These are phyloP conservation scores for Rhizophlyctis rosea DNA, from an alignment of 192 early-diverging fungal species.

Conservation along the genomic window DNA sequence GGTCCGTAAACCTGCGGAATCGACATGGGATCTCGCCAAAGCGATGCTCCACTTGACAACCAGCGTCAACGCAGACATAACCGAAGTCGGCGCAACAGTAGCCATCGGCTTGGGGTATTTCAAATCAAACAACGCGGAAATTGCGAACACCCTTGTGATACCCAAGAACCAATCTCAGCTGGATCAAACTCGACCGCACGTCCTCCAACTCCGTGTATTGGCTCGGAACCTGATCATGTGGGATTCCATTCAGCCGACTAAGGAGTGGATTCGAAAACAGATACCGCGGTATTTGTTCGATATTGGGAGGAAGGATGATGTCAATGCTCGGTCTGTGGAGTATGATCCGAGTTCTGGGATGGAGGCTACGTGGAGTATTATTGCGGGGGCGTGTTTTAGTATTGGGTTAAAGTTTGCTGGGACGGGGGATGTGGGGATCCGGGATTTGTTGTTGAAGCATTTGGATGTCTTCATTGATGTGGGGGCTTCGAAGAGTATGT, in stretches of 20 bases:
- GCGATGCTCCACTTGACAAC: constrained; percentile 7
- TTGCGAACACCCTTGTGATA: constrained; percentile 64
- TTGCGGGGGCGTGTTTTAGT: constrained; percentile 65
- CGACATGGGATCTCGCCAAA: too few relatives aligned
- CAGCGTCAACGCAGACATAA: constrained; percentile 45
- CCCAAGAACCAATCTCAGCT: constrained; percentile 58
- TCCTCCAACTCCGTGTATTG: constrained; percentile 66
- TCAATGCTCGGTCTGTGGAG: too few relatives aligned
- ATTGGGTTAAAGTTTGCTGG: constrained; percentile 71
- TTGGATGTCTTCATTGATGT: constrained; percentile 51
- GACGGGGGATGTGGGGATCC: constrained; percentile 40
- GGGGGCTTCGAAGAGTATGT: constrained; percentile 37
- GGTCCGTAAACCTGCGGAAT: too few relatives aligned
- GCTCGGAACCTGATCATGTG: constrained; percentile 75
- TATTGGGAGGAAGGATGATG: constrained; percentile 3
- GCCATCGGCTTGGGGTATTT: constrained; percentile 84
- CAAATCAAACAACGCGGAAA: constrained; percentile 65
- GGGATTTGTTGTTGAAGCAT: constrained; percentile 45
- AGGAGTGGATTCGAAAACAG: constrained; percentile 62
- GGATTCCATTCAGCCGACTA: constrained; percentile 57
- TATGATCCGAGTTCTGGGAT: constrained; percentile 11
- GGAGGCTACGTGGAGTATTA: constrained; percentile 63
- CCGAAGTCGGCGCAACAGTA: constrained; percentile 65
- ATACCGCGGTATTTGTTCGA: constrained; percentile 56
- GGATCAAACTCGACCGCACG: constrained; percentile 70